These are phyloP conservation scores for Rubia yunnanensis DNA, from an alignment of 257 asterid species.

Conservation along the genomic window DNA sequence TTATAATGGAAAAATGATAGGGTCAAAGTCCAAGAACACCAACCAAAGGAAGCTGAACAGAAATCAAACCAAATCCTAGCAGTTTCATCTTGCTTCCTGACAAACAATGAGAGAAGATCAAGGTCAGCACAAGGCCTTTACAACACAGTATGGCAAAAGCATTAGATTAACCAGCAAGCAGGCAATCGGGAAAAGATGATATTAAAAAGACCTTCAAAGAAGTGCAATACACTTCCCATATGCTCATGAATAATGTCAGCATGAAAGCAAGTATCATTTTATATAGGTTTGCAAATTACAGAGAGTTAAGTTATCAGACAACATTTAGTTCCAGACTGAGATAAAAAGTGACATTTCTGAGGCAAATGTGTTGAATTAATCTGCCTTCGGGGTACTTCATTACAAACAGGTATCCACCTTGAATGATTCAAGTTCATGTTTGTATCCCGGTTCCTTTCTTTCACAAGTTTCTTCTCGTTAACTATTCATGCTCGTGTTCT, in stretches of 20 bases:
- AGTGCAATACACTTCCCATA: background rate
- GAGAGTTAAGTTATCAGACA: background rate
- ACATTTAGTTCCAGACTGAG: too few species aligned
- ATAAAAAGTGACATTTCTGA: too few species aligned
- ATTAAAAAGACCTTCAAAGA: background rate
- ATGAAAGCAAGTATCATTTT: background rate
- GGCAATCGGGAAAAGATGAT: background rate
- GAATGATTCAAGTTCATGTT: too few species aligned
- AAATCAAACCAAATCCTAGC: background rate
- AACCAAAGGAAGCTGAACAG: background rate
- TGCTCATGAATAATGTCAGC: background rate
- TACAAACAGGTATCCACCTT: too few species aligned
- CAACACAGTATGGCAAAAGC: background rate
- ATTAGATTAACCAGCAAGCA: background rate
- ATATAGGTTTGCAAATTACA: background rate
- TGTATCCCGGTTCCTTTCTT: too few species aligned
- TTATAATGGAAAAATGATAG: background rate
- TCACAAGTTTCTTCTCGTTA: too few species aligned
- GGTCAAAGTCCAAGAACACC: background rate
- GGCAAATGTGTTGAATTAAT: too few species aligned
- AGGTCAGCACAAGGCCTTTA: background rate
- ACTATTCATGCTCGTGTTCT: too few species aligned
- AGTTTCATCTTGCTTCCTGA: background rate
- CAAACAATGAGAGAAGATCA: background rate
- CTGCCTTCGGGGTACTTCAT: too few species aligned